Evolutionary conservation across 2,329 filamentous ascomycete genomes (phyloP), one percentile per base, ranked within the genome.

Genomic region (Epichloe coenophiala): DNA sequence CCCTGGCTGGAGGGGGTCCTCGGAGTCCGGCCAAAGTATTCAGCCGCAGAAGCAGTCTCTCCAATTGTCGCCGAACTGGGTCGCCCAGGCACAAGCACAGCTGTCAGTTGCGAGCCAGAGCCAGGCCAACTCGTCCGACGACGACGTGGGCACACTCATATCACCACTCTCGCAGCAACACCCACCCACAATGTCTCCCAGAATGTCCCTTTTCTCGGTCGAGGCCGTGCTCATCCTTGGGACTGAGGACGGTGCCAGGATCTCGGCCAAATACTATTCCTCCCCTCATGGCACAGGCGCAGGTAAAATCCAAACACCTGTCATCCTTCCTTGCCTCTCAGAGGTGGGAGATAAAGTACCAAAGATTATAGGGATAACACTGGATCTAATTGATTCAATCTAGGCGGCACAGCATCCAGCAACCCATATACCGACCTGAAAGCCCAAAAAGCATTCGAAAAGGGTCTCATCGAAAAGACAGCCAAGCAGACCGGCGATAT

Each of bases 391-490:
- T 19, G 8, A 19, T 13, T 5, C 12, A 8, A 46, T 52, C 21
- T 54, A 61, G 59, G 58, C 57, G 59, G 56, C 54, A 68, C 76
- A 51, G 71, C 78, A 59, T 72, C 77, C 48, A 71, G 70, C 58
- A 88, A 86, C 65, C 88, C 90, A 21, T 97, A 96, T 69, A 76
- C 87, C 53, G 88, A 88, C 52, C 71, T 93, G 51, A 96, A 96
- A 74, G 83, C 94, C 60, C 93, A 98, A 71, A 95, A 94, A 69
- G 79, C 86, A 2, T 98, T 98, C 63, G 93, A 98, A 70, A 96
- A 96, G 73, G 93, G 90, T 5, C 78, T 98, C 39, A 73, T 96
- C 53, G 84, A 95, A 63, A 97, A 98, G 78, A 97, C 93, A 15
- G 84, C 86, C 58, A 98, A 97, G 76, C 88, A 94, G 72, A 90